A percentile compares a stretch with the other conserved stretches of the same genome.
Conservation (phyloP, 208 protist species). For the Phytomonas sp. region DNA sequence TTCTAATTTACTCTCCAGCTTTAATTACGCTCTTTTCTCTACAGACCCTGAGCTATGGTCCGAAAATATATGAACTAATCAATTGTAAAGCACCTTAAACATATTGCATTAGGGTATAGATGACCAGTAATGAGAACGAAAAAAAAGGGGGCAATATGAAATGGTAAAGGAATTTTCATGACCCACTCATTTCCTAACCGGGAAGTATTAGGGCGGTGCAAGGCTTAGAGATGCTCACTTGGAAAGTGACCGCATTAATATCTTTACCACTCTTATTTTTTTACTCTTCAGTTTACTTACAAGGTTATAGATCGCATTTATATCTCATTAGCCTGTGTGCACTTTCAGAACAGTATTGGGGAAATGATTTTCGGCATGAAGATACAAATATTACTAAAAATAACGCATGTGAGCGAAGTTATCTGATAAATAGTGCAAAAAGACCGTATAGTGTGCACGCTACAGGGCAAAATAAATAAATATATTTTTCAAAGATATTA, state of each 20-base stretch:
- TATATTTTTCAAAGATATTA: not conserved
- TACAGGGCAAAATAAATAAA: not conserved
- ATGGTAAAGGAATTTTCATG: not conserved
- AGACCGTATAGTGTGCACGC: not conserved
- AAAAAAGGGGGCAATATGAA: not conserved
- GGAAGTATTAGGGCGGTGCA: not conserved
- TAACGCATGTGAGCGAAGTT: not conserved
- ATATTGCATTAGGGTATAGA: not conserved
- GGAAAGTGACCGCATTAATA: not conserved
- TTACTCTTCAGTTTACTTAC: slow-evolving; percentile 1
- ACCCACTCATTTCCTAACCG: not conserved
- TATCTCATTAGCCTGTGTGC: not conserved
- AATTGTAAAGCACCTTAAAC: not conserved
- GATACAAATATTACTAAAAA: slow-evolving; percentile 1
- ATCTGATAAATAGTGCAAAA: slow-evolving; percentile 1
- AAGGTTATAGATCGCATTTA: not conserved
- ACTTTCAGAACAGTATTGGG: not conserved
- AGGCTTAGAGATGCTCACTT: not conserved
- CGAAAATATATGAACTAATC: not conserved
- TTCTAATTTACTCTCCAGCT: not conserved
- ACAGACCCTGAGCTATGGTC: not conserved
- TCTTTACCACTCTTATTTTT: slow-evolving; percentile 4
- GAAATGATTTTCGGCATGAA: not conserved
- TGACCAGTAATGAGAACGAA: not conserved
- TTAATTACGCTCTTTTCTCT: not conserved